Evolutionary conservation across 441 rosid species (phyloP), one percentile per base, ranked within the genome.

Genomic region (Breynia disticha): DNA sequence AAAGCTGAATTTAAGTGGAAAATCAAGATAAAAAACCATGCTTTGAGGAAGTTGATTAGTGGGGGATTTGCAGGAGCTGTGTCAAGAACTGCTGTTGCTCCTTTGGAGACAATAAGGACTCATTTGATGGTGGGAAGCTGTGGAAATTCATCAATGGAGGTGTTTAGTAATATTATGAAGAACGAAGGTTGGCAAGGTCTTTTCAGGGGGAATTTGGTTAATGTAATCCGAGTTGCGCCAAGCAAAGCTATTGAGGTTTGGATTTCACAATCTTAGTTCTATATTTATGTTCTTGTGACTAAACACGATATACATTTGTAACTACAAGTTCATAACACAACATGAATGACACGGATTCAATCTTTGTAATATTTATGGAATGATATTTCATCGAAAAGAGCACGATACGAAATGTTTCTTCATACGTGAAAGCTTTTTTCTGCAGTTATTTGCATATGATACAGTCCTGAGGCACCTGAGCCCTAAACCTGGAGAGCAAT

Each of bases 391-490:
- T n/a, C n/a, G n/a, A n/a, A n/a, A n/a, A n/a, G n/a, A n/a, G n/a
- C n/a, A n/a, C n/a, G n/a, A n/a, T n/a, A n/a, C n/a, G n/a, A n/a
- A n/a, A n/a, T n/a, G n/a, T 17, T 37, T 1, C 35, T 14, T 21
- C 14, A 22, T 32, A n/a, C 5, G 4, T n/a, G 7, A 55, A 15
- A 16, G 20, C 10, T 17, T 52, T 28, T 48, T 16, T 38, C 44
- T 68, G 79, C 93, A 84, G 93, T 76, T 91, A 54, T 91, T 86
- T 72, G 94, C 87, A 59, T 91, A 80, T 38, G 97, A 91, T 57
- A 83, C 97, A 0, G 87, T 88, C 22, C 73, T 84, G 74, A 91
- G 84, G 80, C 64, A 70, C 46, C 41, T 91, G 73, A 71, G 90
- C 4, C 69, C 88, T 19, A 67, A 75, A 65, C 72, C 77, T 54